A percentile compares a stretch with the other conserved stretches of the same genome.
phyloP scores from a whole-genome alignment of 1,284 basidiomycete species.

The Cryptococcus sp. region DNA sequence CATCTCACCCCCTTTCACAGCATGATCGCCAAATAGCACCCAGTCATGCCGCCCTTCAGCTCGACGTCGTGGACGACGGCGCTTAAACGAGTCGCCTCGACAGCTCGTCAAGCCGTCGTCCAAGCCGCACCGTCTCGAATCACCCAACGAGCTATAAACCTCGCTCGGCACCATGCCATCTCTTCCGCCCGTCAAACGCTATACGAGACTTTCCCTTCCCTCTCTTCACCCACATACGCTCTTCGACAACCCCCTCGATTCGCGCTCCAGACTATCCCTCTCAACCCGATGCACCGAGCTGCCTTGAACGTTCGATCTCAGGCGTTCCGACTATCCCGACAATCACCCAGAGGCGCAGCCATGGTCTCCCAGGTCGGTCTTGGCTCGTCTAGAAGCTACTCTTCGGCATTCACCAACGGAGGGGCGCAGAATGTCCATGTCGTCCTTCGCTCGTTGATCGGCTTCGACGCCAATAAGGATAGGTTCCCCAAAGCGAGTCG shows the following conservation, averaged over 20 bases:
- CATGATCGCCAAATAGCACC: no score
- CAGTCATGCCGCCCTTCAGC: constrained; percentile 25
- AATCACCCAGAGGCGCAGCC: constrained; percentile 16
- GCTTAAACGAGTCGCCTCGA: constrained; percentile 13
- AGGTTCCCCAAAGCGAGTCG: constrained; percentile 24
- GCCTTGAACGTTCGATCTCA: neutral
- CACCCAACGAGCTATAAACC: constrained; percentile 6
- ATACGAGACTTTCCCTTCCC: constrained; percentile 22
- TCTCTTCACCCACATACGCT: constrained; percentile 15
- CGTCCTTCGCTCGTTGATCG: constrained; percentile 29
- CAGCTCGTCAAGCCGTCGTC: constrained; percentile 14
- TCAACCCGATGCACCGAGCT: constrained; percentile 2
- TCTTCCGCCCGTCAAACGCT: constrained; percentile 8
- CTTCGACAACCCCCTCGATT: constrained; percentile 3
- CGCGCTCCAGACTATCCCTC: constrained; percentile 13
- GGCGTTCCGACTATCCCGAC: constrained; percentile 6
- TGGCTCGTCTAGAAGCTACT: constrained; percentile 26
- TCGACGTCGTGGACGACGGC: constrained; percentile 20
- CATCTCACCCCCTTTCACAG: neutral
- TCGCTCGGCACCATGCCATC: neutral
- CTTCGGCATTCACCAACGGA: constrained; percentile 18
- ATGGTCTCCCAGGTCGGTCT: constrained; percentile 31
- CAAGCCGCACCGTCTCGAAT: neutral
- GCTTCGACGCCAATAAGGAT: constrained; percentile 15
- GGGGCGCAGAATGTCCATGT: constrained; percentile 22